These are phyloP conservation scores for Stropharia rugosoannulata DNA, from an alignment of 768 basidiomycete genomes.

Conservation along the genomic window DNA sequence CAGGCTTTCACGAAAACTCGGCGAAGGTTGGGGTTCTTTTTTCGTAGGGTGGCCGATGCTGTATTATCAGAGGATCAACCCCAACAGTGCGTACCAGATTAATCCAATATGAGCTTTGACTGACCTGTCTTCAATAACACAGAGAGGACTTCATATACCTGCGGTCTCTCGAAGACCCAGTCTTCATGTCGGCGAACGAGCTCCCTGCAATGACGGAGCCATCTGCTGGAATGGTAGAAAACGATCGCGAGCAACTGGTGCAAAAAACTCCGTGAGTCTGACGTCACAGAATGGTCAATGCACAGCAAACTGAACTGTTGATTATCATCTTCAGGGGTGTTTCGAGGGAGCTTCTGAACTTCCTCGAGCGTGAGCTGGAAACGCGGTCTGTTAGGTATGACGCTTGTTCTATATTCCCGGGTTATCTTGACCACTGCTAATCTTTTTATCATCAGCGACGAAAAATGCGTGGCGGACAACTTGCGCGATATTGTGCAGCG, in stretches of 20 bases:
- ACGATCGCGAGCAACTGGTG: not conserved
- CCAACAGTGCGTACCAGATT: not conserved
- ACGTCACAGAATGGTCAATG: no score
- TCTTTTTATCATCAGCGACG: not conserved
- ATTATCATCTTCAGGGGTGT: not conserved
- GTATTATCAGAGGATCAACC: not conserved
- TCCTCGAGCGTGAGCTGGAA: not conserved
- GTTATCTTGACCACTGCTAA: not conserved
- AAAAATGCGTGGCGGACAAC: not conserved
- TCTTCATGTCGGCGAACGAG: slow-evolving; percentile 1
- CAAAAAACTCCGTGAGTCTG: not conserved
- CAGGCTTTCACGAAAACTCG: not conserved
- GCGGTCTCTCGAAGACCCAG: slow-evolving; percentile 3
- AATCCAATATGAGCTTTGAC: not conserved
- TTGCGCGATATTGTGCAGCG: not conserved
- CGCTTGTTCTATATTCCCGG: not conserved
- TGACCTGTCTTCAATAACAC: not conserved
- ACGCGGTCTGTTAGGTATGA: not conserved
- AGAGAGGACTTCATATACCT: slow-evolving; percentile 2
- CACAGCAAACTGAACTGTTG: not conserved
- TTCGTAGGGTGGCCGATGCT: not conserved
- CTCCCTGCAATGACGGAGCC: not conserved
- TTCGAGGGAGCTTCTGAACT: not conserved
- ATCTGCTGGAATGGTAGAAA: no score
- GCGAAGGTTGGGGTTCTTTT: not conserved